Percentiles rank a stretch among this genome's conserved stretches.
These are phyloP conservation scores for Cyclanthera cordifolia DNA, from an alignment of 306 rosid genomes.

Conservation along the genomic window DNA sequence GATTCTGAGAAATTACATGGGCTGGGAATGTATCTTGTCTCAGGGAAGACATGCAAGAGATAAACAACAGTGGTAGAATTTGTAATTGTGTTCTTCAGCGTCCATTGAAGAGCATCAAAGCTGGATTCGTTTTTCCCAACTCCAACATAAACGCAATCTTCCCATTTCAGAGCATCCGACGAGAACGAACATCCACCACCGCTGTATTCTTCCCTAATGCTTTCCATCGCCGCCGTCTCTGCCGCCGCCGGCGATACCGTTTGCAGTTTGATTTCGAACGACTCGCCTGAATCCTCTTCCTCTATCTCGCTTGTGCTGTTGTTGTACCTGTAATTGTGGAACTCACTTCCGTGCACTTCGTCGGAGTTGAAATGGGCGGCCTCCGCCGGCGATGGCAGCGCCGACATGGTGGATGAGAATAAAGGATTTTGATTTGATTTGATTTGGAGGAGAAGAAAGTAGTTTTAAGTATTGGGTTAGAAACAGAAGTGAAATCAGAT, in stretches of 20 bases:
- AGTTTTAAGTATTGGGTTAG: not conserved
- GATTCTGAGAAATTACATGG: slow-evolving; percentile 42
- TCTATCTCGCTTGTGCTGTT: slow-evolving; percentile 49
- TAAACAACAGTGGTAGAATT: slow-evolving; percentile 33
- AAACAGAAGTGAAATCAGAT: not conserved
- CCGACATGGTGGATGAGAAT: slow-evolving; percentile 1
- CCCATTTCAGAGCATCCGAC: slow-evolving; percentile 6
- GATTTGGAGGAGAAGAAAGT: not conserved
- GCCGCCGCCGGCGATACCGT: slow-evolving; percentile 7
- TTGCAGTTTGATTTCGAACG: slow-evolving; percentile 13
- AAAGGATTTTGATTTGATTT: not conserved
- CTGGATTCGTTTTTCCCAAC: slow-evolving; percentile 29
- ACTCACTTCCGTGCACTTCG: slow-evolving; percentile 15
- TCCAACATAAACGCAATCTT: slow-evolving; percentile 47
- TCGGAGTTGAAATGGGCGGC: not conserved
- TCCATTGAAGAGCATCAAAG: slow-evolving; percentile 56
- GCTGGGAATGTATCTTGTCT: slow-evolving; percentile 45
- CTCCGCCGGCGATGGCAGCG: slow-evolving; percentile 4
- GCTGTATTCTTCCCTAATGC: slow-evolving; percentile 32
- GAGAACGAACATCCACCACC: not conserved
- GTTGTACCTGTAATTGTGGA: not conserved
- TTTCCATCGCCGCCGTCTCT: slow-evolving; percentile 22
- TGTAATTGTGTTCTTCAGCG: slow-evolving; percentile 33
- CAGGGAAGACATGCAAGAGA: slow-evolving; percentile 67
- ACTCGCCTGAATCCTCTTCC: slow-evolving; percentile 27